Evolutionary conservation across 306 rosid genomes (phyloP).

Genomic region (Medicago lupulina): DNA sequence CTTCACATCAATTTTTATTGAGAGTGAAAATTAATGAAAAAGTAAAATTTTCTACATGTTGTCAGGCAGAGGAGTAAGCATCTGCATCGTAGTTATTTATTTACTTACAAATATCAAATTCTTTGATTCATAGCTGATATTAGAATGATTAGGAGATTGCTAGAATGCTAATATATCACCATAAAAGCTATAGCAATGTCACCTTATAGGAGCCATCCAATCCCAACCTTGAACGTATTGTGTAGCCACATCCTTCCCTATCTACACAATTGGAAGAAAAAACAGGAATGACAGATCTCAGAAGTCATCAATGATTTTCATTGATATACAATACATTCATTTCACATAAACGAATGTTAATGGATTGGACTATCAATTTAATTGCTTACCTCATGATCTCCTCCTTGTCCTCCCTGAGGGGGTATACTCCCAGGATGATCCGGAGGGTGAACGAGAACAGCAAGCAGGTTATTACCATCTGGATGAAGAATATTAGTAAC

Average conservation of each 20-base stretch:
- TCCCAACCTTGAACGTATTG: constrained; percentile 98
- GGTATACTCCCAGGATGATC: constrained; percentile 97
- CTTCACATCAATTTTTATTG: constrained; percentile 11
- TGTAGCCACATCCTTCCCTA: constrained; percentile 94
- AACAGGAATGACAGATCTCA: not conserved
- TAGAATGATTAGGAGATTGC: constrained; percentile 31
- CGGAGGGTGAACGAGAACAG: constrained; percentile 93
- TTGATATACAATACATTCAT: not conserved
- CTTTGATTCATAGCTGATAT: not conserved
- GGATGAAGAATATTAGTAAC: constrained; percentile 76
- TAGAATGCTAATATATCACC: not conserved
- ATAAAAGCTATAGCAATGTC: constrained; percentile 39
- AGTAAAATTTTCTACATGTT: constrained; percentile 3
- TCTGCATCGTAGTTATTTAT: constrained; percentile 16
- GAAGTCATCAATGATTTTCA: constrained; percentile 34
- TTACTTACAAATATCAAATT: constrained; percentile 29
- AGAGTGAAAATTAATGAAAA: constrained; percentile 3
- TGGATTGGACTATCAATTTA: not conserved
- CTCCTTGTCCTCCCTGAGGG: constrained; percentile 88
- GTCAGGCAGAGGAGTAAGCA: not conserved
- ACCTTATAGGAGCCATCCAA: constrained; percentile 99
- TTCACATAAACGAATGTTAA: constrained; percentile 12
- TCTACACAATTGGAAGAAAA: constrained; percentile 51
- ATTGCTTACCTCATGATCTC: constrained; percentile 85
- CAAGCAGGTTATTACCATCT: constrained; percentile 76